Conservation (phyloP, 2,329 filamentous ascomycete species). For the Sporothrix pseudoabietina region DNA sequence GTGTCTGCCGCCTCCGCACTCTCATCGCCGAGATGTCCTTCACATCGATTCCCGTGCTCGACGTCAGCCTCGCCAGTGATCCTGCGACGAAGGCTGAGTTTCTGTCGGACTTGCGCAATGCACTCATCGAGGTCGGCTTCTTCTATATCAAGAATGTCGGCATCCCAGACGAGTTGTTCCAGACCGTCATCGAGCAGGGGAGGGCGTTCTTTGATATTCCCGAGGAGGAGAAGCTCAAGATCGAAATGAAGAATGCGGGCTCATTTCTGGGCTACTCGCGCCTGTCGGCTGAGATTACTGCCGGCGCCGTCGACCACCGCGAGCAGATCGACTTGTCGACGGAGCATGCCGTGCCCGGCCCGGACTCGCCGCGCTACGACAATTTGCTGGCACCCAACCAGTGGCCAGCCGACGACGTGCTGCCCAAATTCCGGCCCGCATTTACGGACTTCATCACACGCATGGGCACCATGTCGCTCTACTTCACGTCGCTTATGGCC, state of each 20-base stretch:
- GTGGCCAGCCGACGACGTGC: constrained; percentile 67
- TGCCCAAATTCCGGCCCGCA: constrained; percentile 68
- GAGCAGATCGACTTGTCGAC: constrained; percentile 89
- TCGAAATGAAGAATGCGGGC: constrained; percentile 73
- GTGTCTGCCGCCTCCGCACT: neutral
- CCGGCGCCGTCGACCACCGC: constrained; percentile 73
- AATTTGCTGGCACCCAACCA: constrained; percentile 78
- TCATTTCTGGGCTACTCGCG: constrained; percentile 72
- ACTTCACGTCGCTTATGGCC: constrained; percentile 78
- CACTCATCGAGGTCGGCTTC: constrained; percentile 84
- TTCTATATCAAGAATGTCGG: constrained; percentile 81
- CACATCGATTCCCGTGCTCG: constrained; percentile 73
- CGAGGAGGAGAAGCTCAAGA: constrained; percentile 71
- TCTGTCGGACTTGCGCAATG: constrained; percentile 69
- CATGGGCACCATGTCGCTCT: constrained; percentile 72
- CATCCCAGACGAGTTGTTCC: constrained; percentile 65
- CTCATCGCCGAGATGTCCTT: constrained; percentile 60
- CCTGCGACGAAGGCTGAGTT: constrained; percentile 71
- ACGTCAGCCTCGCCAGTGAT: constrained; percentile 67
- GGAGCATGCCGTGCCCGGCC: constrained; percentile 66
- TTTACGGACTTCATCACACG: constrained; percentile 75
- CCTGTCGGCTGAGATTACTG: constrained; percentile 70
- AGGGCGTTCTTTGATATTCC: constrained; percentile 77
- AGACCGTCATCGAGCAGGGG: constrained; percentile 67
- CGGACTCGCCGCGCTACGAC: constrained; percentile 67